Evolutionary conservation across 1,284 basidiomycete genomes (phyloP), one percentile per base, ranked within the genome.

Genomic region (Apiotrichum siamense): DNA sequence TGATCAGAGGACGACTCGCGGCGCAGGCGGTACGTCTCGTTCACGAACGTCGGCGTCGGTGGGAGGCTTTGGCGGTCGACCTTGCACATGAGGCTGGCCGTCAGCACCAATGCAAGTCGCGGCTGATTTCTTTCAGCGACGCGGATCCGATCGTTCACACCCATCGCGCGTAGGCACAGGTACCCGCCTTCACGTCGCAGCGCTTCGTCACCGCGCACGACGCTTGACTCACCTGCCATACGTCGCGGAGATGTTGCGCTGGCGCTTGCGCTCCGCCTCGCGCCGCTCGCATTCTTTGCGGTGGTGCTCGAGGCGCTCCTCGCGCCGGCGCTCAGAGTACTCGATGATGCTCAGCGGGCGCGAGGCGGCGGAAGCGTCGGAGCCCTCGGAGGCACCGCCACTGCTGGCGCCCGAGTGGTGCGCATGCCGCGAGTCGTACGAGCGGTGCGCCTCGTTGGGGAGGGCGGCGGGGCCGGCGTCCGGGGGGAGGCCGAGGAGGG

Each of bases 221-320:
- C n/a, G 31, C 6, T 11, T 18, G 33, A 55, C 60, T 59, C 55
- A 62, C 60, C 47, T 50, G 4, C 49, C 55, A 50, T 55, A 62
- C 7, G 57, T 49, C 26, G 40, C 48, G 2, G 55, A 56, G 1
- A 62, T 59, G 48, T 27, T 55, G 21, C 47, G 24, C 18, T 47
- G 45, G 17, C 35, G 35, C 36, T 17, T 15, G 3, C 33, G 17
- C 18, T 47, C 36, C 13, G 26, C 33, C 24, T 25, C 44, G 2
- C 17, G 18, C 10, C 33, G 44, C 33, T 35, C 44, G 17, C 20
- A 23, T 5, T 46, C 45, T 12, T 31, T 27, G 12, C 27, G 35
- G 6, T 17, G 3, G 12, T 17, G 12, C 7, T 47, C 45, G 20
- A 12, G 35, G 18, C 45, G 36, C 26, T 39, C 18, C 25, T 29